Base-by-base conservation (phyloP, 345 rosid species). In the Eucalyptus albens region DNA sequence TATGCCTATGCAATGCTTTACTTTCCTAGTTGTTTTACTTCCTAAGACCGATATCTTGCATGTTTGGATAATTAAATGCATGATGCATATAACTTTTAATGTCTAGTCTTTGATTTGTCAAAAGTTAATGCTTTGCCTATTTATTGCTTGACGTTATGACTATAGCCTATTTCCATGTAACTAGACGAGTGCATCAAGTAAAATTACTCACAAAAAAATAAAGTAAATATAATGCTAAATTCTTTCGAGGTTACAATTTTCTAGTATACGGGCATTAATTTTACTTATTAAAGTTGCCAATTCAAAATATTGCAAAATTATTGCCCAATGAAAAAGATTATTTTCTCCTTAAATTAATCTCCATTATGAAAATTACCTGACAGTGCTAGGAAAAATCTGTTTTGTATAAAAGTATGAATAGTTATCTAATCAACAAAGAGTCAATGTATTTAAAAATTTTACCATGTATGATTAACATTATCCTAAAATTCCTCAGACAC, bases 401-500 rank as follows among this genome's bases (percentile, higher is more conserved):
- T 60, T 24, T 60, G 15, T 60, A 27, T 5, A 4, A 11, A 60
- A 60, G 15, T 26, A 11, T 60, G 31, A 59, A 59, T 26, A 5
- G 15, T 3, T 60, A 26, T 26, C 67, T 27, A 60, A 60, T 60
- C 67, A 60, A 60, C 4, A 60, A 27, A 60, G 31, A 27, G 1
- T 60, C 3, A 5, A 3, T 60, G 2, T 3, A 11, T 27, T 27
- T 27, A 11, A 60, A 59, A 60, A 5, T 27, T 2, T 5, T 27
- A 60, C 4, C 6, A 6, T 60, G 31, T 11, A 5, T 10, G 8
- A 26, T 60, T 26, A 60, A 60, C 15, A 26, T 26, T 11, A 60
- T 60, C 67, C 31, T 60, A 60, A 60, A 26, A 11, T 60, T 26
- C 15, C 15, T 11, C 8, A 0, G 0, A 60, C 0, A 4, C 4